phyloP scores from a whole-genome alignment of 2,329 filamentous ascomycete species.

The Trichophyton rubrum region DNA sequence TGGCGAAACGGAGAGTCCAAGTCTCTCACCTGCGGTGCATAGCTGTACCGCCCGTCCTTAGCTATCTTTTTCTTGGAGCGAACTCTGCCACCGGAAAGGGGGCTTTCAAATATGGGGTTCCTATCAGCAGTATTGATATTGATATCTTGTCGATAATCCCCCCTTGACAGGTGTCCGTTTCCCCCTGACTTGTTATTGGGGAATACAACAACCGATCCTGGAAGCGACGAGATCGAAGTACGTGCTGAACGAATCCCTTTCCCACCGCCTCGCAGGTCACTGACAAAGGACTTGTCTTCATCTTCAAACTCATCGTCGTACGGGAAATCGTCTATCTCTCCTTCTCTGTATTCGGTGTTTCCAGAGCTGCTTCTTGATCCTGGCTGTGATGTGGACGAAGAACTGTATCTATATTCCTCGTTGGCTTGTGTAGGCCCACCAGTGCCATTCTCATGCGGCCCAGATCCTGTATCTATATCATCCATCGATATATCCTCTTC shows the following conservation, averaged over 20 bases:
- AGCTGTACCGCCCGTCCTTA: conserved; percentile 13
- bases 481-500: background rate
- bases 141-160: background rate
- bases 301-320: background rate
- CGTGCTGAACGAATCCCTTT: conserved; percentile 6
- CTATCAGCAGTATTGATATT: background rate
- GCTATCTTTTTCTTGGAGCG: conserved; percentile 13
- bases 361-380: conserved; percentile 1
- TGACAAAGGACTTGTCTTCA: background rate
- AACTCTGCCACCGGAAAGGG: conserved; percentile 1
- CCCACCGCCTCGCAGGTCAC: background rate
- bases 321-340: background rate
- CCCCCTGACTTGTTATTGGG: conserved; percentile 8
- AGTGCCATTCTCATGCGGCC: background rate
- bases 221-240: conserved; percentile 32
- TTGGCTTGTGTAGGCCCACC: background rate
- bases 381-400: conserved; percentile 2
- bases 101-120: background rate
- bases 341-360: background rate
- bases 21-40: conserved; percentile 21
- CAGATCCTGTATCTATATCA: background rate
- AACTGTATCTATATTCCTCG: background rate
- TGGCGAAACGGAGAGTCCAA: conserved; percentile 31
- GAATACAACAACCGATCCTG: conserved; percentile 28
- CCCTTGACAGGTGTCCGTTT: background rate